Evolutionary conservation across 805 yeast genomes (phyloP).

Genomic region (Ogataea nonfermentans): DNA sequence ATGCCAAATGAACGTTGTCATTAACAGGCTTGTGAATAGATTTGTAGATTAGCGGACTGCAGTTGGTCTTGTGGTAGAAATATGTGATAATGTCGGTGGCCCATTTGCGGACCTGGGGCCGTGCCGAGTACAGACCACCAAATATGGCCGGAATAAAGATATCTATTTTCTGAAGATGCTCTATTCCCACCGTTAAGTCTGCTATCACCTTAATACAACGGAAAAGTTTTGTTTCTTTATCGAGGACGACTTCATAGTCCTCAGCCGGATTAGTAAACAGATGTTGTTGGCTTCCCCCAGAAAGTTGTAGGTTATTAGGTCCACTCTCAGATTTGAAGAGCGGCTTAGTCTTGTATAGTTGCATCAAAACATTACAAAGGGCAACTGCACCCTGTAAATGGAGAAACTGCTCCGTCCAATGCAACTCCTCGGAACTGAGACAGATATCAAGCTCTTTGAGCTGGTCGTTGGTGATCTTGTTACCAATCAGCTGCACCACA

Average conservation of each 20-base stretch:
- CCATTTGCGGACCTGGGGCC: conserved; percentile 74
- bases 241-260: conserved; percentile 37
- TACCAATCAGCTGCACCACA: conserved; percentile 70
- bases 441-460: conserved; percentile 87
- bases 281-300: not conserved
- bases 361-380: conserved; percentile 64
- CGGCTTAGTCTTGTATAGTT: conserved; percentile 35
- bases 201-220: conserved; percentile 80
- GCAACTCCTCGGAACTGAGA: conserved; percentile 70
- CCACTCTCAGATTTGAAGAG: conserved; percentile 9
- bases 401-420: conserved; percentile 83
- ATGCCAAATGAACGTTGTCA: conserved; percentile 35
- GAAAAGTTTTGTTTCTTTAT: conserved; percentile 73
- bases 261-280: conserved; percentile 33
- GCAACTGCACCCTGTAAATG: conserved; percentile 89
- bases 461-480: conserved; percentile 64
- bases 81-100: conserved; percentile 80
- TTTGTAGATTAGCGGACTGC: conserved; percentile 22
- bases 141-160: conserved; percentile 66
- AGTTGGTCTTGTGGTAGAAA: conserved; percentile 33
- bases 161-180: conserved; percentile 53
- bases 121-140: conserved; percentile 75
- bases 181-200: conserved; percentile 69
- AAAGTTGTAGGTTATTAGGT: not conserved
- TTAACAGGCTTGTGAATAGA: conserved; percentile 31